Conservation (phyloP, 2,329 filamentous ascomycete genomes). For the Penicillium carneum region DNA sequence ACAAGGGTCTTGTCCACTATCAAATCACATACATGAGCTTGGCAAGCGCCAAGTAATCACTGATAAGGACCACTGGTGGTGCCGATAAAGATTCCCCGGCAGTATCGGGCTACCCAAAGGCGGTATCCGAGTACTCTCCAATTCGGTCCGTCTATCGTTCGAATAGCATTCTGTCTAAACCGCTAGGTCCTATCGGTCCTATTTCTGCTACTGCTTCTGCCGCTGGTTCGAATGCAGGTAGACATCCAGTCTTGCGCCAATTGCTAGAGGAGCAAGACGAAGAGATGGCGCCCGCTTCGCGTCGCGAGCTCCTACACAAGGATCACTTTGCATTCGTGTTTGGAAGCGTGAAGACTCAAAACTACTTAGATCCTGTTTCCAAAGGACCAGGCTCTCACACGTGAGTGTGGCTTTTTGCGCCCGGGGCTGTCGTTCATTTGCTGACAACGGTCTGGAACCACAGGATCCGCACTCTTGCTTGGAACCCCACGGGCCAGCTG, state of each 20-base stretch:
- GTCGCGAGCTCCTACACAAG: slow-evolving; percentile 61
- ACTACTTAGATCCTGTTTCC: slow-evolving; percentile 70
- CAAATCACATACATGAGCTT: no score
- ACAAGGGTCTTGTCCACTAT: no score
- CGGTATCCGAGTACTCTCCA: slow-evolving; percentile 10
- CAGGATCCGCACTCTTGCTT: slow-evolving; percentile 80
- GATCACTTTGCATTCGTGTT: slow-evolving; percentile 74
- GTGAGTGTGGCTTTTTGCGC: slow-evolving; percentile 55
- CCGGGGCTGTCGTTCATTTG: not conserved
- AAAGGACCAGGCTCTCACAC: slow-evolving; percentile 64
- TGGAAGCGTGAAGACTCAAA: slow-evolving; percentile 71
- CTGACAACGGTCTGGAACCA: slow-evolving; percentile 20
- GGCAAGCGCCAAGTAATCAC: no score
- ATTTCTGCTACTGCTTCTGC: not conserved
- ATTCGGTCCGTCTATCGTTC: not conserved
- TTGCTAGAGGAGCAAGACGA: slow-evolving; percentile 24
- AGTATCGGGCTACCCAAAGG: slow-evolving; percentile 13
- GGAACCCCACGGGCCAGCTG: slow-evolving; percentile 84
- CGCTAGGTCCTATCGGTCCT: not conserved
- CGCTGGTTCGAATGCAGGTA: slow-evolving; percentile 20
- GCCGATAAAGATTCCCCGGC: slow-evolving; percentile 14
- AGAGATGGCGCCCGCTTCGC: slow-evolving; percentile 49
- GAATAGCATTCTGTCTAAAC: not conserved
- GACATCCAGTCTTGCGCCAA: slow-evolving; percentile 24
- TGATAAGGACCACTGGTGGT: no score